These are phyloP conservation scores for Ceratobasidium sp. DNA, from an alignment of 1,284 basidiomycete species.

Conservation along the genomic window DNA sequence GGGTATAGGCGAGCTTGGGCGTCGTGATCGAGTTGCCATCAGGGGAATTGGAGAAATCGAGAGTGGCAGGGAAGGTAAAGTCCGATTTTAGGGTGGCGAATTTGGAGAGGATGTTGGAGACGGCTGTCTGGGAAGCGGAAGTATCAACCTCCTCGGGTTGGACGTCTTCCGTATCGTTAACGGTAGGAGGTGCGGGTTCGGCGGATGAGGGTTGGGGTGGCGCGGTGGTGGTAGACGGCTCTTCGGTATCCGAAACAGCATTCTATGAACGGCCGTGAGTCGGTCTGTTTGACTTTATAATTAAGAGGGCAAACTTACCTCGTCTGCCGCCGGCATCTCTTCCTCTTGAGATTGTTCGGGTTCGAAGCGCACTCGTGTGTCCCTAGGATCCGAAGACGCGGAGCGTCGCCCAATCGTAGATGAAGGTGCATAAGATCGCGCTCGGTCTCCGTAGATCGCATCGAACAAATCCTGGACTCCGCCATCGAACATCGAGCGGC, in stretches of 20 bases:
- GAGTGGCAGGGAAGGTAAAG: slow-evolving; percentile 46
- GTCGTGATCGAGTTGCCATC: slow-evolving; percentile 33
- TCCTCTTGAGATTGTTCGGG: background rate
- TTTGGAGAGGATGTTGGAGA: slow-evolving; percentile 13
- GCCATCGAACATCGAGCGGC: slow-evolving; percentile 32
- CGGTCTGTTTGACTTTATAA: background rate
- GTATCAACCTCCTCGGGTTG: background rate
- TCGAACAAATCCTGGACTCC: slow-evolving; percentile 30
- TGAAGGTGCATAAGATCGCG: background rate
- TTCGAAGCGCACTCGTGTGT: background rate
- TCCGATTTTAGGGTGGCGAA: slow-evolving; percentile 19
- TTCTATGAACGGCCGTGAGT: background rate
- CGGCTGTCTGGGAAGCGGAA: background rate
- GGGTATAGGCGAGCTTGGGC: slow-evolving; percentile 63
- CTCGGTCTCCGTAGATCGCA: slow-evolving; percentile 6
- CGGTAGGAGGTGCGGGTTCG: background rate
- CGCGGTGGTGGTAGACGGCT: background rate
- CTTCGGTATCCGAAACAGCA: slow-evolving; percentile 32
- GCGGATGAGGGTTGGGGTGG: background rate
- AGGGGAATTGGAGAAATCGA: slow-evolving; percentile 44
- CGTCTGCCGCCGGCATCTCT: background rate
- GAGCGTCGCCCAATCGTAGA: slow-evolving; percentile 1
- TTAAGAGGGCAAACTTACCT: background rate
- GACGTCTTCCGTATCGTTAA: too few relatives aligned
- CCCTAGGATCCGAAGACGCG: slow-evolving; percentile 27